These are phyloP conservation scores for Penicillium soppii DNA, from an alignment of 495 filamentous ascomycete genomes.

Conservation along the genomic window DNA sequence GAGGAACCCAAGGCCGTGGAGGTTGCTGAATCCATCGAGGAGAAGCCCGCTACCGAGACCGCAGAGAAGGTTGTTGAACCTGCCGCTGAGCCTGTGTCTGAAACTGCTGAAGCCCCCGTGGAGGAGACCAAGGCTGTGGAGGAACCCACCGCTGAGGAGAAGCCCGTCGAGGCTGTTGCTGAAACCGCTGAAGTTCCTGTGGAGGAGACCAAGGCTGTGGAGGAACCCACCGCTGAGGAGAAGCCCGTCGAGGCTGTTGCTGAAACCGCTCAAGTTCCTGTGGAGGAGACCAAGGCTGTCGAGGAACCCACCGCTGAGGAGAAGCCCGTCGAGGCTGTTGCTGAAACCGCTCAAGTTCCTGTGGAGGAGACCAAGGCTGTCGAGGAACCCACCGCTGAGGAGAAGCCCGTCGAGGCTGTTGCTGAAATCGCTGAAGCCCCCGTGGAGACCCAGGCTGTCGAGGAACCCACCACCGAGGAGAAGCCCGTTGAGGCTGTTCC, in stretches of 20 bases:
- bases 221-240: slow-evolving; percentile 1
- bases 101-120: background rate
- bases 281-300: background rate
- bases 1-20: slow-evolving; percentile 12
- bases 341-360: too few relatives aligned
- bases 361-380: background rate
- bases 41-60: slow-evolving; percentile 1
- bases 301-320: background rate
- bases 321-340: background rate
- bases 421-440: too few relatives aligned
- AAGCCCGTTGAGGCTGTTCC: background rate
- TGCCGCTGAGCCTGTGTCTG: background rate
- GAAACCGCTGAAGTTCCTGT: slow-evolving; percentile 4
- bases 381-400: slow-evolving; percentile 2
- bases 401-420: background rate
- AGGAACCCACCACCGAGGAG: slow-evolving; percentile 2
- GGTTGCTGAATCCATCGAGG: background rate
- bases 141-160: slow-evolving; percentile 12
- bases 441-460: slow-evolving; percentile 1
- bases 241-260: background rate
- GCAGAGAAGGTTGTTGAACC: slow-evolving; percentile 3
- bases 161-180: slow-evolving; percentile 2
- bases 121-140: slow-evolving; percentile 9
- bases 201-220: slow-evolving; percentile 6
- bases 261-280: background rate